Percentiles rank a stretch among this genome's conserved stretches.
These are phyloP conservation scores for Amylocarpus encephaloides DNA, from an alignment of 2,329 filamentous ascomycete genomes.

Conservation along the genomic window DNA sequence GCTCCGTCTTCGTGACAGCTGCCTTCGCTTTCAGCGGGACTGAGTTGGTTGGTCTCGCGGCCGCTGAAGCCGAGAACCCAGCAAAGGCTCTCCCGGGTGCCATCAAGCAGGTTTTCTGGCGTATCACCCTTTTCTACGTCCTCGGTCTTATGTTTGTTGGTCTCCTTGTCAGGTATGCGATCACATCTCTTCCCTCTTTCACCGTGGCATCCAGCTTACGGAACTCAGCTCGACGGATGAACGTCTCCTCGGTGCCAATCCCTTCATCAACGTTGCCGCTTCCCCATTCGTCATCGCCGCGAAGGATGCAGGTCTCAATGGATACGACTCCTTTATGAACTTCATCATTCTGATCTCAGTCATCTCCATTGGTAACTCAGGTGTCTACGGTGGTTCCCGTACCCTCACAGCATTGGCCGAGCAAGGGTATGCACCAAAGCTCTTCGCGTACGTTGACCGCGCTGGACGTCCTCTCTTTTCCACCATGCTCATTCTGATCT, in stretches of 20 bases:
- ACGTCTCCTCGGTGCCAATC: constrained; percentile 52
- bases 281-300: constrained; percentile 94
- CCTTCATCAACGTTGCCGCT: constrained; percentile 57
- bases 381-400: constrained; percentile 83
- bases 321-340: constrained; percentile 83
- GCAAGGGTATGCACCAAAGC: constrained; percentile 69
- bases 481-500: constrained; percentile 43
- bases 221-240: constrained; percentile 67
- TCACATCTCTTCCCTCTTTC: constrained; percentile 64
- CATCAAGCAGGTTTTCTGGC: constrained; percentile 90
- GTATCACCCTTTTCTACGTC: constrained; percentile 56
- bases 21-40: constrained; percentile 71
- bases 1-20: constrained; percentile 68
- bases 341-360: constrained; percentile 85
- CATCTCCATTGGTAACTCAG: constrained; percentile 82
- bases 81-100: constrained; percentile 75
- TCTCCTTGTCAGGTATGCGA: background rate
- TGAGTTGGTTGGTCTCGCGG: constrained; percentile 67
- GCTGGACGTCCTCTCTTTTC: constrained; percentile 65
- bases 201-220: constrained; percentile 69
- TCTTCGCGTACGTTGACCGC: constrained; percentile 75
- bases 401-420: constrained; percentile 85
- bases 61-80: constrained; percentile 69
- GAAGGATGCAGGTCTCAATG: constrained; percentile 72
- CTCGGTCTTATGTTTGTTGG: constrained; percentile 2